Conservation (phyloP, 169 alveolate species). For the Plasmodium inui region DNA sequence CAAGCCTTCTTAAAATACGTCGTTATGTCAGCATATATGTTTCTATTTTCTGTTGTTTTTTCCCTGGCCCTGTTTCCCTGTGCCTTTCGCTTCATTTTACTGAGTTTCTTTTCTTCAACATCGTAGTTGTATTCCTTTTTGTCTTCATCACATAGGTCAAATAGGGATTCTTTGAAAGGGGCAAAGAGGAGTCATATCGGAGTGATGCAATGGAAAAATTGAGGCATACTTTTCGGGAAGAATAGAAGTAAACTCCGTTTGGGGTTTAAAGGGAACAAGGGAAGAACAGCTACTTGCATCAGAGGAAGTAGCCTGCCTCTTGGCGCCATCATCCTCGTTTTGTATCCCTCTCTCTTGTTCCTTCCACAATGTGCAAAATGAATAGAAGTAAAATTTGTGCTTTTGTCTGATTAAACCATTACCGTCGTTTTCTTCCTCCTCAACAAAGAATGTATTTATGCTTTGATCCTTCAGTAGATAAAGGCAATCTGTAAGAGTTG, state of each 20-base stretch:
- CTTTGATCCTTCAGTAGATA: conserved; percentile 37
- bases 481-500: conserved; percentile 23
- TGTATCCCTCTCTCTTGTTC: neutral
- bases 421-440: conserved; percentile 60
- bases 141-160: conserved; percentile 64
- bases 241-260: neutral
- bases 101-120: conserved; percentile 61
- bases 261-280: neutral
- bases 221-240: neutral
- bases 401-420: neutral
- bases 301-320: neutral
- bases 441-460: conserved; percentile 16
- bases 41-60: conserved; percentile 34
- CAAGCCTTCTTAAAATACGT: conserved; percentile 50
- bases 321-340: neutral
- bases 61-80: conserved; percentile 7
- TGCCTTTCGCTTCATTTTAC: conserved; percentile 12
- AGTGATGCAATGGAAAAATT: neutral
- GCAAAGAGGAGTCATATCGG: neutral
- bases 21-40: conserved; percentile 64
- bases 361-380: neutral
- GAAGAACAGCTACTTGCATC: neutral
- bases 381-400: neutral
- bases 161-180: conserved; percentile 23
- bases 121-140: conserved; percentile 69